phyloP scores from a whole-genome alignment of 116 monocot species.

The Papilionanthe hybrid region DNA sequence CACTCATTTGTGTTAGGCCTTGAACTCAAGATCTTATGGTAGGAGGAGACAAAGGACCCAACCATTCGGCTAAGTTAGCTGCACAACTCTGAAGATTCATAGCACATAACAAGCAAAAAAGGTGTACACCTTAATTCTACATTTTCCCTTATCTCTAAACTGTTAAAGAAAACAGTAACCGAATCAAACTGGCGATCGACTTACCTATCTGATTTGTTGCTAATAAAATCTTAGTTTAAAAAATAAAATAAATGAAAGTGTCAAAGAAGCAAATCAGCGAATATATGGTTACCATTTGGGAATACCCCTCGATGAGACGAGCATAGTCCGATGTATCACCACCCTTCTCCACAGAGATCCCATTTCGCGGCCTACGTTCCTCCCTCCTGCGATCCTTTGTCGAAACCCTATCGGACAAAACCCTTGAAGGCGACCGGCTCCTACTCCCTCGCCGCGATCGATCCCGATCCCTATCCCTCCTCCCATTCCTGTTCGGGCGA shows the following conservation, averaged over 20 bases:
- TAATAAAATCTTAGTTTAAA: too few species aligned
- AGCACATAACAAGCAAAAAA: too few species aligned
- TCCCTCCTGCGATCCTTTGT: conserved; percentile 17
- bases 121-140: too few species aligned
- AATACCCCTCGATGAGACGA: conserved; percentile 62
- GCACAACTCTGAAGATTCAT: too few species aligned
- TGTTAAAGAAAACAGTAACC: too few species aligned
- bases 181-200: too few species aligned
- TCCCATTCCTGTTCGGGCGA: conserved; percentile 14
- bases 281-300: conserved; percentile 51
- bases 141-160: too few species aligned
- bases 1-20: too few species aligned
- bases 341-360: conserved; percentile 14
- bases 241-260: neutral
- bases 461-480: conserved; percentile 8
- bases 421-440: conserved; percentile 17
- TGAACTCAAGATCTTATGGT: too few species aligned
- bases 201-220: too few species aligned
- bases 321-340: conserved; percentile 43
- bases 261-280: neutral
- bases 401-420: conserved; percentile 7
- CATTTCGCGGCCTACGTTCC: neutral
- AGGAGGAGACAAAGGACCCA: too few species aligned
- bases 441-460: conserved; percentile 7
- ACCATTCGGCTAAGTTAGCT: too few species aligned